Evolutionary conservation across 2,329 filamentous ascomycete genomes (phyloP).

Genomic region (Clathrospora elynae): DNA sequence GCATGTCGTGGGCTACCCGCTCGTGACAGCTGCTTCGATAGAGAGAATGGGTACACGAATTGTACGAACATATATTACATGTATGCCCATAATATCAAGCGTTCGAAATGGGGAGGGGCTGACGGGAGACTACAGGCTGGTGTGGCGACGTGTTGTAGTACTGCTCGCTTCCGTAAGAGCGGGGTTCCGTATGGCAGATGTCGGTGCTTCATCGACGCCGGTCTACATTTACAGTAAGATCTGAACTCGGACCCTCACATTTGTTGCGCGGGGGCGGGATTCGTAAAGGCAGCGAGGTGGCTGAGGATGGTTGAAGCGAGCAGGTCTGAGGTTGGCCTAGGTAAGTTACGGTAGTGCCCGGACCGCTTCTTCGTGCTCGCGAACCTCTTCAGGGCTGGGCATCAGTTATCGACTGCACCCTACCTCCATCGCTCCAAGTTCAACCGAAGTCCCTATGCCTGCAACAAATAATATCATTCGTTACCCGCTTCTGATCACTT

Average conservation of each 20-base stretch:
- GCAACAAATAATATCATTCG: constrained; percentile 17
- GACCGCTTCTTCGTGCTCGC: constrained; percentile 32
- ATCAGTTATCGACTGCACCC: constrained; percentile 29
- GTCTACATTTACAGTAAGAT: constrained; percentile 8
- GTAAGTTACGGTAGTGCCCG: constrained; percentile 29
- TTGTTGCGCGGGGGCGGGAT: constrained; percentile 3
- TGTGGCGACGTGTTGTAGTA: constrained; percentile 8
- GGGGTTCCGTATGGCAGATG: constrained; percentile 13
- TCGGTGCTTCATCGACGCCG: constrained; percentile 10
- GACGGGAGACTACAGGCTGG: constrained; percentile 2
- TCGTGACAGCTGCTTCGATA: no score
- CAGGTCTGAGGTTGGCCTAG: constrained; percentile 24
- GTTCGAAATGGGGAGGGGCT: constrained; percentile 1
- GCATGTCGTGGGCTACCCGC: no score
- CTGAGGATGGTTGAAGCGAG: no score
- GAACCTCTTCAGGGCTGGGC: constrained; percentile 30
- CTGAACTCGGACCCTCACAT: constrained; percentile 1
- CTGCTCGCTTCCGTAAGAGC: constrained; percentile 15
- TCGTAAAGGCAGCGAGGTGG: background rate
- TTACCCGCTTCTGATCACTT: constrained; percentile 15
- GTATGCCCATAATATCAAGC: background rate
- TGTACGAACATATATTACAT: background rate
- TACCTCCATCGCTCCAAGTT: constrained; percentile 35
- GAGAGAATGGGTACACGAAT: background rate
- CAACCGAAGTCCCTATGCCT: constrained; percentile 38